Conservation (phyloP, 129 eudicot genomes). For the Chrysanthemum seticuspe region DNA sequence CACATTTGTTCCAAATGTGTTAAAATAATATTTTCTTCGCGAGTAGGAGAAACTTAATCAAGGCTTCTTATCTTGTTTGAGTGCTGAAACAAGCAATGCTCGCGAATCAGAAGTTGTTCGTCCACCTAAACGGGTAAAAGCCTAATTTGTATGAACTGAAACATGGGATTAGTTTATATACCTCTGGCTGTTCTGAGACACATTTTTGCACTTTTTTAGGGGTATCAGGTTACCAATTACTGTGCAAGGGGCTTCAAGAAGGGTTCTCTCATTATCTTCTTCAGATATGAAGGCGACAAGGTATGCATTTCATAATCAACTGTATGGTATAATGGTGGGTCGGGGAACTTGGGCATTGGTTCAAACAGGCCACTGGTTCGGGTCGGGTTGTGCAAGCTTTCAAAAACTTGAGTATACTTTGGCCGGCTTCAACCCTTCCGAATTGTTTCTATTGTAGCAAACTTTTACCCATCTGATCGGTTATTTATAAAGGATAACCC, state of each 20-base stretch:
- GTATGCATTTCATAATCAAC: slow-evolving; percentile 26
- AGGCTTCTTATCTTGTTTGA: not conserved
- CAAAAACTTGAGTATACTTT: not conserved
- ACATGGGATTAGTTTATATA: slow-evolving; percentile 9
- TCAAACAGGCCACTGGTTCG: not conserved
- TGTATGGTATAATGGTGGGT: not conserved
- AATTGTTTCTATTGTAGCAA: not conserved
- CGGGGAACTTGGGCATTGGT: not conserved
- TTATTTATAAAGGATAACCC: not conserved
- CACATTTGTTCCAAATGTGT: slow-evolving; percentile 14
- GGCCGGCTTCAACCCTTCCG: not conserved
- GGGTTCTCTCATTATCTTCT: slow-evolving; percentile 41
- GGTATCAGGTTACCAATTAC: slow-evolving; percentile 41
- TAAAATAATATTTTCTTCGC: not conserved
- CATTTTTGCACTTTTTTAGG: slow-evolving; percentile 25
- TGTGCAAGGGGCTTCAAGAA: slow-evolving; percentile 39
- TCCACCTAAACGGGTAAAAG: slow-evolving; percentile 39
- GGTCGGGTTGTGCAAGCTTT: not conserved
- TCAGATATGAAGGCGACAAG: slow-evolving; percentile 36
- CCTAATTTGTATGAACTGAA: not conserved
- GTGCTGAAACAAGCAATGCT: slow-evolving; percentile 36
- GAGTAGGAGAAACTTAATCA: slow-evolving; percentile 5
- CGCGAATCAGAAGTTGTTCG: slow-evolving; percentile 39
- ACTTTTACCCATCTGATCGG: not conserved
- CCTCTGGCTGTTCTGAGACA: slow-evolving; percentile 8